Conservation (phyloP, 2,329 filamentous ascomycete genomes). For the Claviceps sp. region DNA sequence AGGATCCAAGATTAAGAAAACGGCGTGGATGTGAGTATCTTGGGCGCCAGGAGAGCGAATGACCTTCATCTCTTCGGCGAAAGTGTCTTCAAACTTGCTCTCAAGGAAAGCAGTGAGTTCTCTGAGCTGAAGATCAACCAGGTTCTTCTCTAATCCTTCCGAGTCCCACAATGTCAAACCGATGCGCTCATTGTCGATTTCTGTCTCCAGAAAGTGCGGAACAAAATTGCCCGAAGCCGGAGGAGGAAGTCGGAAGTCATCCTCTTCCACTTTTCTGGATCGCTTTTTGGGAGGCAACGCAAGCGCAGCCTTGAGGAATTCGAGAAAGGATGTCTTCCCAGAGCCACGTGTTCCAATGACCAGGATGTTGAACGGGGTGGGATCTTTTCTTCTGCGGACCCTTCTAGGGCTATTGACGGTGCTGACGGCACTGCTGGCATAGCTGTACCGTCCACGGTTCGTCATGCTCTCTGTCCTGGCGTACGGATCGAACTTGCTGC, state of each 20-base stretch:
- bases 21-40: constrained; percentile 95
- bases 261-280: constrained; percentile 39
- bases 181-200: constrained; percentile 82
- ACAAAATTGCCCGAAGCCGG: constrained; percentile 59
- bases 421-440: constrained; percentile 82
- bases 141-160: constrained; percentile 82
- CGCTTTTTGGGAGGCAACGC: constrained; percentile 73
- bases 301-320: constrained; percentile 81
- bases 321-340: constrained; percentile 93
- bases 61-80: constrained; percentile 95
- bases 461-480: constrained; percentile 88
- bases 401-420: constrained; percentile 86
- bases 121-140: constrained; percentile 86
- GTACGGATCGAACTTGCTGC: constrained; percentile 59
- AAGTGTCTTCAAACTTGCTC: constrained; percentile 97
- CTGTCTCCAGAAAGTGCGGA: constrained; percentile 83
- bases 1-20: constrained; percentile 85
- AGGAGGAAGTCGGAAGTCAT: constrained; percentile 40
- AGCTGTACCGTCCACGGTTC: constrained; percentile 89
- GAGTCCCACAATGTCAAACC: constrained; percentile 96
- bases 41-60: constrained; percentile 81
- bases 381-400: constrained; percentile 88
- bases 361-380: constrained; percentile 92
- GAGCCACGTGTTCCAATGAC: constrained; percentile 77
- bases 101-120: constrained; percentile 89